A percentile compares a stretch with the other conserved stretches of the same genome.
Conservation (phyloP, 2,329 filamentous ascomycete species). For the Tolypocladium paradoxum region DNA sequence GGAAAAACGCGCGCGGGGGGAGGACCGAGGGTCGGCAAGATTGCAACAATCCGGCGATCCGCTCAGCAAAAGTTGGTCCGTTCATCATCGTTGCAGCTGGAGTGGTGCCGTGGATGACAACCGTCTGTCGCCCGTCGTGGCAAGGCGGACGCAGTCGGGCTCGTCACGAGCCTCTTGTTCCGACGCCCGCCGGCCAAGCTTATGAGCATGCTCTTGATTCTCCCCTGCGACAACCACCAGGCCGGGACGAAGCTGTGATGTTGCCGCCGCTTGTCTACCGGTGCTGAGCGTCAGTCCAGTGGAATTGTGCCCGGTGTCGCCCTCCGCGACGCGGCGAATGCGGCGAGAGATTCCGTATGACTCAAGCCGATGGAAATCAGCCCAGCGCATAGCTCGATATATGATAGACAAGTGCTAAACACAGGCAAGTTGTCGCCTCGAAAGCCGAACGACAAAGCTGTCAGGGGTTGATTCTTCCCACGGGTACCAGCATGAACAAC, state of each 20-base stretch:
- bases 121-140: not conserved
- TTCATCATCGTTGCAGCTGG: not conserved
- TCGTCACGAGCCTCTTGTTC: not conserved
- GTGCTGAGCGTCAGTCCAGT: not conserved
- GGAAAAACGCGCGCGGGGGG: not conserved
- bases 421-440: not conserved
- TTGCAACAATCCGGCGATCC: not conserved
- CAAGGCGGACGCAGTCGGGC: not conserved
- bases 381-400: not conserved
- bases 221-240: not conserved
- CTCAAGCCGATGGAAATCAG: not conserved
- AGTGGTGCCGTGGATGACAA: not conserved
- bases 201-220: not conserved
- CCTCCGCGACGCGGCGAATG: not conserved
- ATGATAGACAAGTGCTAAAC: not conserved
- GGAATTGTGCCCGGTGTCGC: not conserved
- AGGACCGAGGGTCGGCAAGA: not conserved
- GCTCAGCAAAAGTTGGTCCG: not conserved
- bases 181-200: not conserved
- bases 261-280: not conserved
- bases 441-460: not conserved
- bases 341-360: not conserved
- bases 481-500: constrained; percentile 16
- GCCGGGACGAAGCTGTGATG: not conserved
- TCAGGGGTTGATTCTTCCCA: not conserved